Percentiles rank a stretch among this genome's conserved stretches.
Evolutionary conservation across 78 protist species (phyloP).

Genomic region (Reticulomyxa filosa): DNA sequence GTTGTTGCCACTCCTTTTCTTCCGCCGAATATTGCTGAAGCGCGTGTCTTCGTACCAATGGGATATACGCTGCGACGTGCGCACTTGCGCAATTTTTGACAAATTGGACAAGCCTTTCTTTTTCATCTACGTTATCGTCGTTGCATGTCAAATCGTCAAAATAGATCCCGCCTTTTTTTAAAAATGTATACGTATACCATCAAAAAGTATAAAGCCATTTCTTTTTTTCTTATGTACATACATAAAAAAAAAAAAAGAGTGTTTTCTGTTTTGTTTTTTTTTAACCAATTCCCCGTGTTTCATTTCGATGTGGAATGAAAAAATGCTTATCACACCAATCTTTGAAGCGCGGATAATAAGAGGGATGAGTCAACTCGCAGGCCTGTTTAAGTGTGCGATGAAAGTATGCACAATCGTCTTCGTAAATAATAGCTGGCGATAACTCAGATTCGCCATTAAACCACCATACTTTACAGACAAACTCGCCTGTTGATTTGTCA

Average conservation of each 20-base stretch:
- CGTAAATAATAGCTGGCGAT: conserved; percentile 17
- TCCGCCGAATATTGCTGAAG: conserved; percentile 14
- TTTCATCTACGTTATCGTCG: too few species aligned
- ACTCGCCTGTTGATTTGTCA: conserved; percentile 11
- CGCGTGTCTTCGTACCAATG: conserved; percentile 18
- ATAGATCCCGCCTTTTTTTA: too few species aligned
- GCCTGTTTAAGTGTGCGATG: conserved; percentile 26
- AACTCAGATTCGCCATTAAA: conserved; percentile 32
- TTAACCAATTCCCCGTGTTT: too few species aligned
- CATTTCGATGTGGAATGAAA: background rate
- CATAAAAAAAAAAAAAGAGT: too few species aligned
- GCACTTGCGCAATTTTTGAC: conserved; percentile 4
- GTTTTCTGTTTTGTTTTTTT: too few species aligned
- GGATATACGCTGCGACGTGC: conserved; percentile 17
- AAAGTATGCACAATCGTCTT: conserved; percentile 24
- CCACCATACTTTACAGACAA: conserved; percentile 33
- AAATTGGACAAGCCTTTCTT: too few species aligned
- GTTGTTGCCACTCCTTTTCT: conserved; percentile 30
- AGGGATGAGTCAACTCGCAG: too few species aligned
- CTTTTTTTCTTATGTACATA: too few species aligned
- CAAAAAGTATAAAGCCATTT: too few species aligned
- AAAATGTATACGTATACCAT: too few species aligned
- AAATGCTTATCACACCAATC: background rate
- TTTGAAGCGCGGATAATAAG: too few species aligned
- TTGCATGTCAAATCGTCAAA: too few species aligned